A percentile compares a stretch with the other conserved stretches of the same genome.
These are phyloP conservation scores for Hyaloscypha variabilis DNA, from an alignment of 495 filamentous ascomycete genomes.

Conservation along the genomic window DNA sequence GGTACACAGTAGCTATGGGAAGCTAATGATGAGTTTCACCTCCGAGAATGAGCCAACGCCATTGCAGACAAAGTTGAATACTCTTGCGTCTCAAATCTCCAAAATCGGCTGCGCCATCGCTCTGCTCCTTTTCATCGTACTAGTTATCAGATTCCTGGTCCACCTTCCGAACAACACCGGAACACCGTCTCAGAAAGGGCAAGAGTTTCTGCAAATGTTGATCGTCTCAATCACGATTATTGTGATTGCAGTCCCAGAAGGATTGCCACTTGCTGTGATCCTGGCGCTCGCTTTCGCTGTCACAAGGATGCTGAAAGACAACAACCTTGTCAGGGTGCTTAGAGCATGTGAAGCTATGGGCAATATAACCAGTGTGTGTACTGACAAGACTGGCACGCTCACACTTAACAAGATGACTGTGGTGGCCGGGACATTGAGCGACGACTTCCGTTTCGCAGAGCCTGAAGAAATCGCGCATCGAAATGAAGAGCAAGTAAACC, in stretches of 20 bases:
- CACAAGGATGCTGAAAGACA: constrained; percentile 88
- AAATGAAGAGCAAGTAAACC: constrained; percentile 37
- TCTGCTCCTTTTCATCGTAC: constrained; percentile 79
- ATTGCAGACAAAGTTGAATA: constrained; percentile 84
- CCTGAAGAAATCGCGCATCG: too few relatives aligned
- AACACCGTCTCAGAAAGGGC: constrained; percentile 73
- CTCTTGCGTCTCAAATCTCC: constrained; percentile 86
- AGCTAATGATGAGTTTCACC: constrained; percentile 86
- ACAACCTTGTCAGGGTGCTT: constrained; percentile 85
- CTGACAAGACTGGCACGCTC: constrained; percentile 95
- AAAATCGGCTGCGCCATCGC: constrained; percentile 83
- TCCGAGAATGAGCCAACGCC: constrained; percentile 87
- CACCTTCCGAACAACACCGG: constrained; percentile 54
- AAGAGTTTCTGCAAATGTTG: constrained; percentile 85
- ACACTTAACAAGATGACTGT: constrained; percentile 89
- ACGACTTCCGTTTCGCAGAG: constrained; percentile 62
- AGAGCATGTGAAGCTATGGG: constrained; percentile 96
- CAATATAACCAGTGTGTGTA: constrained; percentile 91
- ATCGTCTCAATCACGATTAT: constrained; percentile 92
- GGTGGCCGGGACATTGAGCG: constrained; percentile 73
- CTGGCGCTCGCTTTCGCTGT: constrained; percentile 93
- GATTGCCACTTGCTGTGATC: constrained; percentile 92
- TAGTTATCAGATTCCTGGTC: constrained; percentile 85
- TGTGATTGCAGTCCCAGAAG: constrained; percentile 92
- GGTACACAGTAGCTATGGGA: constrained; percentile 80